Evolutionary conservation across 306 rosid genomes (phyloP).

Genomic region (Quercus gilva): DNA sequence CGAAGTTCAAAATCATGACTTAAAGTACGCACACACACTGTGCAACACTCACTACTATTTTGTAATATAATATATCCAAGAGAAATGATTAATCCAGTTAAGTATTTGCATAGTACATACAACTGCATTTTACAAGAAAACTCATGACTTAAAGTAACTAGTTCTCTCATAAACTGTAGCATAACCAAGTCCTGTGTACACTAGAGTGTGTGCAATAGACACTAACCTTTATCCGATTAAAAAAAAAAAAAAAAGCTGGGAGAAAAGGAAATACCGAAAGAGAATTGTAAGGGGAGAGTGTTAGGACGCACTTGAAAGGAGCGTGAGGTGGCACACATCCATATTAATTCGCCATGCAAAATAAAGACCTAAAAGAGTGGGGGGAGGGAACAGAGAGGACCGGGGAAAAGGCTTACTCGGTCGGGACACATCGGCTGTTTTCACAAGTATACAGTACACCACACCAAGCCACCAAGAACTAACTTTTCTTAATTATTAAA

Average conservation of each 20-base stretch:
- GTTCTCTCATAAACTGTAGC: no score
- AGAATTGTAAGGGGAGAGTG: not conserved
- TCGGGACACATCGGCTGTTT: slow-evolving; percentile 34
- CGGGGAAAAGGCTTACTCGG: slow-evolving; percentile 46
- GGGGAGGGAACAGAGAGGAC: slow-evolving; percentile 46
- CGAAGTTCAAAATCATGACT: no score
- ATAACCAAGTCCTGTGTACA: no score
- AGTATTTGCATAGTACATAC: no score
- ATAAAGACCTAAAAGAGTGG: not conserved
- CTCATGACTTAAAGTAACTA: no score
- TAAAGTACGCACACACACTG: no score
- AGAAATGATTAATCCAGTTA: no score
- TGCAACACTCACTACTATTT: no score
- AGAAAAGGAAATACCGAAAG: no score
- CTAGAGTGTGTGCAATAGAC: no score
- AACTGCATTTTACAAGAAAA: no score
- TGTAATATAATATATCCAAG: no score
- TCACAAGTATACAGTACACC: not conserved
- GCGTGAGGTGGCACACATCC: slow-evolving; percentile 3
- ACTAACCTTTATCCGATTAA: not conserved
- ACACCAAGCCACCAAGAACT: slow-evolving; percentile 35
- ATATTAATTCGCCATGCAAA: slow-evolving; percentile 18
- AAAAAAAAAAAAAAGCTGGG: not conserved
- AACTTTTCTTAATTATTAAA: slow-evolving; percentile 19
- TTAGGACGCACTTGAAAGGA: not conserved